Evolutionary conservation across 2,329 filamentous ascomycete species (phyloP).

Genomic region (Beauveria scarabaeidicola): DNA sequence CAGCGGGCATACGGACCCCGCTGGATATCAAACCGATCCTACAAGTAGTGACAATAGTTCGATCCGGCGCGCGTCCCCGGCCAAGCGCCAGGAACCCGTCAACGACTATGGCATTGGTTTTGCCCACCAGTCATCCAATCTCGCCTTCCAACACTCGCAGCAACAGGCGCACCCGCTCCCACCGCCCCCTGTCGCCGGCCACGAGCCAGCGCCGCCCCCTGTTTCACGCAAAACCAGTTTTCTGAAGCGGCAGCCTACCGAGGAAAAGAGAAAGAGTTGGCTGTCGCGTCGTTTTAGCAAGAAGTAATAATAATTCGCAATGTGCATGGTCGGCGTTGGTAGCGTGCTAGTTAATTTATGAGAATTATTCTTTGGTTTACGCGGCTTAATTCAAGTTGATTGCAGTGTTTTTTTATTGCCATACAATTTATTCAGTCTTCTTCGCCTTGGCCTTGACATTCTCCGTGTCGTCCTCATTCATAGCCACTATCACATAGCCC

Average conservation of each 20-base stretch:
- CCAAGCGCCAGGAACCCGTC: conserved; percentile 43
- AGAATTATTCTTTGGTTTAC: conserved; percentile 9
- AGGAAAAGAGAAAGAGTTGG: conserved; percentile 84
- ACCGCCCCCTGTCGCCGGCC: conserved; percentile 19
- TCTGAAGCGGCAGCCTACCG: conserved; percentile 20
- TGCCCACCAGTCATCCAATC: conserved; percentile 33
- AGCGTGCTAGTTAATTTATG: conserved; percentile 17
- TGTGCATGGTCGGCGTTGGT: conserved; percentile 21
- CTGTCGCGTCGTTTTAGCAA: conserved; percentile 76
- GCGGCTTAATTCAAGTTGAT: background rate
- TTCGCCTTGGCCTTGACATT: conserved; percentile 32
- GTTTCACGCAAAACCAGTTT: conserved; percentile 23
- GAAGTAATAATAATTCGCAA: conserved; percentile 21
- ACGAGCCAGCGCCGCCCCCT: conserved; percentile 12
- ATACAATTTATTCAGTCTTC: conserved; percentile 36
- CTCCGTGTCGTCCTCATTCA: conserved; percentile 67
- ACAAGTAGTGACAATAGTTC: conserved; percentile 87
- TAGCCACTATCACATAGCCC: conserved; percentile 84
- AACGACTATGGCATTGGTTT: conserved; percentile 60
- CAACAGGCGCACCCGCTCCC: conserved; percentile 15
- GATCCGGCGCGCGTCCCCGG: conserved; percentile 61
- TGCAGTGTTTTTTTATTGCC: background rate
- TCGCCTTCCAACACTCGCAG: conserved; percentile 22
- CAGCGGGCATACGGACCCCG: conserved; percentile 66
- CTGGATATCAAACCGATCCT: conserved; percentile 76